Percentiles rank a stretch among this genome's conserved stretches.
Evolutionary conservation across 805 yeast species (phyloP).

Genomic region (Komagataella ulmi): DNA sequence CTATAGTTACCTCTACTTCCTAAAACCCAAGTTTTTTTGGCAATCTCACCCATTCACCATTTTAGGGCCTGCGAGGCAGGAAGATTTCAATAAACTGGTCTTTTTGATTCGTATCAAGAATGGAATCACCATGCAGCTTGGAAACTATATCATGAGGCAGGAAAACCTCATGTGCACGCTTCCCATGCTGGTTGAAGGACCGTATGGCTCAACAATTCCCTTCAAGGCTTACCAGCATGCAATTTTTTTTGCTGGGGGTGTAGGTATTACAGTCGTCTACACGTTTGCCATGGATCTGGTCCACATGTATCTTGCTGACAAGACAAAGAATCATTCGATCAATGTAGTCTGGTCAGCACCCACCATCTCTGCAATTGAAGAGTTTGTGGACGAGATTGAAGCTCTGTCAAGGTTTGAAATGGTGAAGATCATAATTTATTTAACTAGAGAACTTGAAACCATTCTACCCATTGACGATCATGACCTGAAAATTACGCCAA

Average conservation of each 20-base stretch:
- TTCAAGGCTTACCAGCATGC: constrained; percentile 38
- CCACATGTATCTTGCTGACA: constrained; percentile 1
- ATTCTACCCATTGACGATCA: neutral
- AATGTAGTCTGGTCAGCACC: neutral
- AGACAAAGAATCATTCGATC: neutral
- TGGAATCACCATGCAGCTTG: constrained; percentile 32
- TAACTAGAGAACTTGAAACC: neutral
- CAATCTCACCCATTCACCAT: constrained; percentile 66
- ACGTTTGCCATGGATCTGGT: constrained; percentile 21
- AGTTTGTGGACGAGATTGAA: neutral
- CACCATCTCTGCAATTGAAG: neutral
- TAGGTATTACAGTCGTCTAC: constrained; percentile 51
- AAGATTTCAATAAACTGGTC: neutral
- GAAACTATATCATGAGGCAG: neutral
- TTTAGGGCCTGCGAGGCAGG: neutral
- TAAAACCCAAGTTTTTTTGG: constrained; percentile 40
- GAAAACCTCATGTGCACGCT: neutral
- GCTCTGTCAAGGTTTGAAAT: neutral
- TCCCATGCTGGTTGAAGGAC: constrained; percentile 43
- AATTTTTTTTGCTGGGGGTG: constrained; percentile 59
- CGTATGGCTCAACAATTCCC: constrained; percentile 46
- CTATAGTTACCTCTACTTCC: constrained; percentile 42
- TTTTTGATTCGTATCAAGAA: constrained; percentile 21
- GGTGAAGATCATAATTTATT: neutral
- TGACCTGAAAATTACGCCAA: neutral